These are phyloP conservation scores for Chlorociboria aeruginascens DNA, from an alignment of 495 filamentous ascomycete genomes.

Conservation along the genomic window DNA sequence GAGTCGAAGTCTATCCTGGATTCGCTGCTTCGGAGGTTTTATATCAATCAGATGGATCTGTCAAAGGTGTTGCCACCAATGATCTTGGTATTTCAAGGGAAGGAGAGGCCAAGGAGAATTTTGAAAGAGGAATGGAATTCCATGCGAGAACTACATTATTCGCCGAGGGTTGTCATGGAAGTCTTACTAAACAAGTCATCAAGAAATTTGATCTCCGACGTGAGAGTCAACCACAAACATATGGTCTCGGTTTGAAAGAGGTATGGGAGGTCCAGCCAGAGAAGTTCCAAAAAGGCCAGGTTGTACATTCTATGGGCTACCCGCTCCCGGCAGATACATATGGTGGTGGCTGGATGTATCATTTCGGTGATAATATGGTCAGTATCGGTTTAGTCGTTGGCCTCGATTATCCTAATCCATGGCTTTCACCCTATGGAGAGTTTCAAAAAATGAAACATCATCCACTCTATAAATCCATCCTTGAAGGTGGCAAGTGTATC, in stretches of 20 bases:
- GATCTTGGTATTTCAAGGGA: constrained; percentile 74
- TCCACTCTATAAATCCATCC: constrained; percentile 65
- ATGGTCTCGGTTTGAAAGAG: constrained; percentile 89
- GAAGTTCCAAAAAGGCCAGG: constrained; percentile 78
- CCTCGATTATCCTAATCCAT: constrained; percentile 93
- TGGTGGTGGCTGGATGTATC: constrained; percentile 96
- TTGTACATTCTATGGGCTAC: constrained; percentile 89
- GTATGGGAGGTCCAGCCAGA: constrained; percentile 94
- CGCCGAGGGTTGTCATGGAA: constrained; percentile 92
- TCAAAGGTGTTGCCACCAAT: constrained; percentile 92
- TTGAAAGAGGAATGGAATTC: constrained; percentile 97
- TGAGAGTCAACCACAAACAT: constrained; percentile 87
- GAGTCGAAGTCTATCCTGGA: constrained; percentile 96
- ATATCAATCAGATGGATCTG: constrained; percentile 74
- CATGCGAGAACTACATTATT: constrained; percentile 90
- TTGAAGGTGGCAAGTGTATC: constrained; percentile 94
- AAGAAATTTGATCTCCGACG: constrained; percentile 89
- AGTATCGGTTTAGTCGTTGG: constrained; percentile 89
- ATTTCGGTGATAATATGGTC: constrained; percentile 96
- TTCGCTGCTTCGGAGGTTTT: constrained; percentile 92
- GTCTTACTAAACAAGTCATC: constrained; percentile 86
- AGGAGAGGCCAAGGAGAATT: constrained; percentile 80
- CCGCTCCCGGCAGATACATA: constrained; percentile 84
- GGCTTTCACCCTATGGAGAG: constrained; percentile 88
- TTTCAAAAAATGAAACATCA: constrained; percentile 99